phyloP scores from a whole-genome alignment of 805 yeast genomes.

The Saturnispora ahearnii region DNA sequence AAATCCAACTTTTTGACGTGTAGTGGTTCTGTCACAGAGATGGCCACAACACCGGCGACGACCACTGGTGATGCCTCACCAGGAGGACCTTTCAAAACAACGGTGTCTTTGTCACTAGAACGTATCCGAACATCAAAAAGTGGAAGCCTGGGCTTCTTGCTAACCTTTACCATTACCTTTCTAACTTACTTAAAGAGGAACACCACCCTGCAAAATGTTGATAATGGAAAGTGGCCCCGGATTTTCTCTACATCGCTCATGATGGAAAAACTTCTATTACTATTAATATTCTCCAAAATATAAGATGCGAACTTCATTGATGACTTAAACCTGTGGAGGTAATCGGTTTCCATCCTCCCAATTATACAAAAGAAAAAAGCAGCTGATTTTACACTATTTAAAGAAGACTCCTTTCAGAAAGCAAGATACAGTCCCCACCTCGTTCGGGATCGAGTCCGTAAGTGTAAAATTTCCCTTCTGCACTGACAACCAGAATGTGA shows the following conservation, averaged over 20 bases:
- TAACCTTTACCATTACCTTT: slow-evolving; percentile 13
- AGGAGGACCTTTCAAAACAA: slow-evolving; percentile 71
- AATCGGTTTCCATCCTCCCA: background rate
- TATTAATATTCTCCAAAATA: no score
- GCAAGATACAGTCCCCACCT: slow-evolving; percentile 88
- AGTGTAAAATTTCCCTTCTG: slow-evolving; percentile 78
- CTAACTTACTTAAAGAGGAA: background rate
- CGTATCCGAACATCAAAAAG: slow-evolving; percentile 45
- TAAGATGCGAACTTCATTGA: no score
- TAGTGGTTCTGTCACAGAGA: slow-evolving; percentile 69
- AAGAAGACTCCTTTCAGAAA: slow-evolving; percentile 45
- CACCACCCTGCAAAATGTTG: background rate
- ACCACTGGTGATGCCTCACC: slow-evolving; percentile 70
- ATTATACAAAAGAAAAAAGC: background rate
- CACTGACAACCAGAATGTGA: slow-evolving; percentile 71
- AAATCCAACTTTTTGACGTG: slow-evolving; percentile 55
- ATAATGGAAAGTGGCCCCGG: background rate
- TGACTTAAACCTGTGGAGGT: no score
- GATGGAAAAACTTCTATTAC: background rate
- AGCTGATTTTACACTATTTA: slow-evolving; percentile 1
- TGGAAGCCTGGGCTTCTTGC: slow-evolving; percentile 25
- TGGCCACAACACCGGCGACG: slow-evolving; percentile 67
- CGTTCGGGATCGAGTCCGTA: slow-evolving; percentile 79
- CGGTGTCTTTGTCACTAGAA: slow-evolving; percentile 66
- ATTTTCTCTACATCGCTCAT: background rate